These are phyloP conservation scores for Phaeomoniella chlamydospora DNA, from an alignment of 2,329 filamentous ascomycete species.

Conservation along the genomic window DNA sequence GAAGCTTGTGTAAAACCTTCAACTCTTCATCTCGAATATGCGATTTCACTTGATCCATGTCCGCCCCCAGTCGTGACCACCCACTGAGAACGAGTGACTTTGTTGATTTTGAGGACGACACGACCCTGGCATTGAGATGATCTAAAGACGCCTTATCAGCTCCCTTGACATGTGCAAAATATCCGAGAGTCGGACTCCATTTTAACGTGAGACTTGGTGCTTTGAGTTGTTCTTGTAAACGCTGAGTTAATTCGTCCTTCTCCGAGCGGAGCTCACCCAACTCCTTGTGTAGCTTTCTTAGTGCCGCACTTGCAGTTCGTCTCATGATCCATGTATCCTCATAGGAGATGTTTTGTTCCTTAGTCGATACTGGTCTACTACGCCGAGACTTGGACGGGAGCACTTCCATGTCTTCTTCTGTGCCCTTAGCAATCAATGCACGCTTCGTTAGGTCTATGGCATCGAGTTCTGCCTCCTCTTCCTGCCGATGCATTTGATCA, in stretches of 20 bases:
- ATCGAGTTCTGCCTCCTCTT: slow-evolving; percentile 56
- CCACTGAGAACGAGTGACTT: slow-evolving; percentile 69
- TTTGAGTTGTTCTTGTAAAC: slow-evolving; percentile 46
- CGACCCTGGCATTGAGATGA: slow-evolving; percentile 33
- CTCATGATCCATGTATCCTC: slow-evolving; percentile 51
- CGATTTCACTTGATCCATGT: slow-evolving; percentile 61
- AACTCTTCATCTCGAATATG: slow-evolving; percentile 77
- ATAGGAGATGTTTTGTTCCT: slow-evolving; percentile 19
- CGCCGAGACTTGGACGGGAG: slow-evolving; percentile 36
- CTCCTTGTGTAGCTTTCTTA: slow-evolving; percentile 53
- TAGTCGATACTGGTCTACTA: slow-evolving; percentile 12
- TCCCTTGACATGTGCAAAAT: slow-evolving; percentile 82
- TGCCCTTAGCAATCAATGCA: slow-evolving; percentile 52
- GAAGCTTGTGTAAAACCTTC: slow-evolving; percentile 59
- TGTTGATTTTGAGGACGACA: slow-evolving; percentile 72
- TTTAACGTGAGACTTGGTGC: slow-evolving; percentile 59
- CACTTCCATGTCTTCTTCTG: slow-evolving; percentile 37
- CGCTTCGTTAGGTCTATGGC: slow-evolving; percentile 62
- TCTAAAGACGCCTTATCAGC: slow-evolving; percentile 37
- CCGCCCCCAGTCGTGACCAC: slow-evolving; percentile 70
- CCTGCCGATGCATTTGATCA: slow-evolving; percentile 61
- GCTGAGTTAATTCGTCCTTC: slow-evolving; percentile 45
- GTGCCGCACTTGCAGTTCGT: slow-evolving; percentile 47
- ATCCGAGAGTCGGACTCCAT: slow-evolving; percentile 76
- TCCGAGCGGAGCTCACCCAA: slow-evolving; percentile 46